These are phyloP conservation scores for Cladosporium phlei DNA, from an alignment of 2,329 filamentous ascomycete species.

Conservation along the genomic window DNA sequence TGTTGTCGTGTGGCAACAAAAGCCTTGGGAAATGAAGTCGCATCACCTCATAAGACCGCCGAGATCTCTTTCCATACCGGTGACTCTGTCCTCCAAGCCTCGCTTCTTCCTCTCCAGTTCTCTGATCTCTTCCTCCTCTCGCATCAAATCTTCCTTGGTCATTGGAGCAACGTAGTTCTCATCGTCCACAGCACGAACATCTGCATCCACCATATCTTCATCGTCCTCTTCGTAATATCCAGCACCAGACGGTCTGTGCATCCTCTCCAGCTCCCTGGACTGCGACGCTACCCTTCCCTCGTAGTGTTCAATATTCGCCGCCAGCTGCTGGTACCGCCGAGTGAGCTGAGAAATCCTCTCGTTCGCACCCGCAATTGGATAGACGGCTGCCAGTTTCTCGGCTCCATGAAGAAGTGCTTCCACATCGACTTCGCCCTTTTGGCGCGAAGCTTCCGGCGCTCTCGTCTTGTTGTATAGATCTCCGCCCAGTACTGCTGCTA, in stretches of 20 bases:
- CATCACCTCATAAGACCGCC: constrained; percentile 53
- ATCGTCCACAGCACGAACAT: constrained; percentile 36
- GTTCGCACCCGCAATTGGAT: constrained; percentile 71
- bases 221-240: constrained; percentile 38
- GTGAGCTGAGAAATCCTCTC: constrained; percentile 72
- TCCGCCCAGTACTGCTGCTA: constrained; percentile 81
- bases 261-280: constrained; percentile 63
- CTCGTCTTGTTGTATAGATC: constrained; percentile 80
- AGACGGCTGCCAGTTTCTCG: constrained; percentile 85
- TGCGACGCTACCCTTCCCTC: constrained; percentile 77
- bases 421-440: constrained; percentile 72
- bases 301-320: constrained; percentile 71
- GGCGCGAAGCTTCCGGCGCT: constrained; percentile 47
- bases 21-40: no score
- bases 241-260: constrained; percentile 52
- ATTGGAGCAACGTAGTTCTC: constrained; percentile 35
- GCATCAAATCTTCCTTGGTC: constrained; percentile 64
- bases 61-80: constrained; percentile 64
- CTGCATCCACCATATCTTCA: constrained; percentile 47
- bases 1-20: no score
- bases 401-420: constrained; percentile 79
- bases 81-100: constrained; percentile 59
- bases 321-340: constrained; percentile 64
- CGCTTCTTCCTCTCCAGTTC: constrained; percentile 61
- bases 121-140: constrained; percentile 64